Evolutionary conservation across 345 rosid genomes (phyloP).

Genomic region (Angophora floribunda): DNA sequence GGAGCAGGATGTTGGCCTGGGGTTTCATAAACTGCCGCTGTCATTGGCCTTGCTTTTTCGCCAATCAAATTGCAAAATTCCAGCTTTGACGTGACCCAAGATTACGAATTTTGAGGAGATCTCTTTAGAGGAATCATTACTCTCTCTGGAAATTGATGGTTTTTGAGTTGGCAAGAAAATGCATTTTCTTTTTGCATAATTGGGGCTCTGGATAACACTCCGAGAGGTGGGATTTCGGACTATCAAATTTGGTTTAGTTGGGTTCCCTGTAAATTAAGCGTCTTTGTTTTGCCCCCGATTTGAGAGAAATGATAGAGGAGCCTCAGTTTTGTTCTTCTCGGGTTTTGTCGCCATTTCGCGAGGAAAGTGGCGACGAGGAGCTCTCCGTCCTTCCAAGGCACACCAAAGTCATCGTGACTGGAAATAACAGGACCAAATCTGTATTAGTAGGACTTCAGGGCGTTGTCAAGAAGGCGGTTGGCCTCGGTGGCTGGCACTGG

Average conservation of each 20-base stretch:
- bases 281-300: neutral
- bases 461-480: slow-evolving; percentile 72
- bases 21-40: neutral
- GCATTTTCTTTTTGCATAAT: neutral
- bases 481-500: slow-evolving; percentile 85
- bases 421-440: slow-evolving; percentile 65
- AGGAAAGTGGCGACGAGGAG: slow-evolving; percentile 62
- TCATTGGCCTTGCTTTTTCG: neutral
- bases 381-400: slow-evolving; percentile 67
- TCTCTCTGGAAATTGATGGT: neutral
- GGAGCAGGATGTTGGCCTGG: neutral
- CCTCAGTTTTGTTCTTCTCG: slow-evolving; percentile 32
- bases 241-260: neutral
- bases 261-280: neutral
- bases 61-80: neutral
- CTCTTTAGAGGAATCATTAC: neutral
- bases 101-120: neutral
- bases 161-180: neutral
- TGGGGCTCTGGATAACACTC: neutral
- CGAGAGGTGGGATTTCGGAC: neutral
- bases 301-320: slow-evolving; percentile 20
- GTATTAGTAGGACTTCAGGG: slow-evolving; percentile 65
- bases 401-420: slow-evolving; percentile 61
- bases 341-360: slow-evolving; percentile 38
- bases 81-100: neutral